Evolutionary conservation across 129 eudicot genomes (phyloP).

Genomic region (Flaveria trinervia): DNA sequence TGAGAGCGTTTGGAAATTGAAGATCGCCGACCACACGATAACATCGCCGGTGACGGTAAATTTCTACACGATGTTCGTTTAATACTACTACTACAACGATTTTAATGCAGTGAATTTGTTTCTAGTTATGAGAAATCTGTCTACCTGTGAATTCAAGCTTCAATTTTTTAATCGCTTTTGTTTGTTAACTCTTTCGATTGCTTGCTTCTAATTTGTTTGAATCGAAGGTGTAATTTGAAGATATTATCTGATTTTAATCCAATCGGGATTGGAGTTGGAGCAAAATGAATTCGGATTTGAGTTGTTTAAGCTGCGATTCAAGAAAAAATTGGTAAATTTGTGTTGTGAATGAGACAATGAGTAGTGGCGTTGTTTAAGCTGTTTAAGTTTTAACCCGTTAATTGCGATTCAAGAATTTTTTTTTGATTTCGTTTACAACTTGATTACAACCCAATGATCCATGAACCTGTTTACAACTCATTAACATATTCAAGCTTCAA

Average conservation of each 20-base stretch:
- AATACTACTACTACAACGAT: background rate
- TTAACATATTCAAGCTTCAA: too few relatives aligned
- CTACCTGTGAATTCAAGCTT: too few relatives aligned
- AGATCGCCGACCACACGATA: background rate
- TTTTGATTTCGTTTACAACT: too few relatives aligned
- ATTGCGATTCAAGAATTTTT: too few relatives aligned
- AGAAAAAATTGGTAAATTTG: background rate
- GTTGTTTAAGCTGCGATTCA: background rate
- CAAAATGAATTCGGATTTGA: background rate
- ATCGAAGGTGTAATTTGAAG: background rate
- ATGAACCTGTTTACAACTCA: too few relatives aligned
- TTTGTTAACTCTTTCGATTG: background rate
- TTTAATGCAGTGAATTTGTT: background rate
- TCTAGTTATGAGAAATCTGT: too few relatives aligned
- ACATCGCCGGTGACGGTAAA: constrained; percentile 27
- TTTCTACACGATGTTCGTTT: background rate
- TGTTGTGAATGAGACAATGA: background rate
- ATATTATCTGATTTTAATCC: background rate
- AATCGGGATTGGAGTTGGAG: constrained; percentile 1
- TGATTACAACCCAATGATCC: too few relatives aligned
- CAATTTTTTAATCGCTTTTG: background rate
- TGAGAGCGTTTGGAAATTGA: background rate
- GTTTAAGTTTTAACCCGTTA: too few relatives aligned
- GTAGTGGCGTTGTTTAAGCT: too few relatives aligned
- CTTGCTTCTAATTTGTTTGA: background rate